These are phyloP conservation scores for Citrullus amarus DNA, from an alignment of 306 rosid genomes.

Conservation along the genomic window DNA sequence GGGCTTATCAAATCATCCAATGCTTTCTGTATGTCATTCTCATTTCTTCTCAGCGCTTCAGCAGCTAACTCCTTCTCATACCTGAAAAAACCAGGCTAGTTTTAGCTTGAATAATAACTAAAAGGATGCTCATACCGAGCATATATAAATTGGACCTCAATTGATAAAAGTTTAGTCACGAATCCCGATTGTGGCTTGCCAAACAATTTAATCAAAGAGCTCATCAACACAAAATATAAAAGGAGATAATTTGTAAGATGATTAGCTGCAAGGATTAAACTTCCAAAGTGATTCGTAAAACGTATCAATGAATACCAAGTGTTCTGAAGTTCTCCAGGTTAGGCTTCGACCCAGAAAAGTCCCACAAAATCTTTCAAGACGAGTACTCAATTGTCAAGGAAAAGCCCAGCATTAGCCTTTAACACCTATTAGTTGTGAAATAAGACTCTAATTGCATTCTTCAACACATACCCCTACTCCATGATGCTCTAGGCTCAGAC, in stretches of 20 bases:
- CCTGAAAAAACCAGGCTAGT: constrained; percentile 27
- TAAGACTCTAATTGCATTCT: too few relatives aligned
- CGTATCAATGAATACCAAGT: neutral
- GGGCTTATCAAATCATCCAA: constrained; percentile 82
- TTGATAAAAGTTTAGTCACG: neutral
- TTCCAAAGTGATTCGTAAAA: neutral
- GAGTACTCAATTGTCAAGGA: too few relatives aligned
- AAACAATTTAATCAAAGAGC: neutral
- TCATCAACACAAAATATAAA: neutral
- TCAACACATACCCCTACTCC: too few relatives aligned
- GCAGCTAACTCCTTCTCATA: constrained; percentile 76
- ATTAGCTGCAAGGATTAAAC: neutral
- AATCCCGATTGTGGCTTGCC: neutral
- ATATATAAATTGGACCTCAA: neutral
- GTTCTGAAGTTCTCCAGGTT: neutral
- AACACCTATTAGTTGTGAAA: too few relatives aligned
- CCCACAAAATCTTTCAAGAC: too few relatives aligned
- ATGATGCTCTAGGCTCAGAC: too few relatives aligned
- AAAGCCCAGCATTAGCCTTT: too few relatives aligned
- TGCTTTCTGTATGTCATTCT: constrained; percentile 64
- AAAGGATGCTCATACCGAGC: neutral
- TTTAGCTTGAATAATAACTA: constrained; percentile 1
- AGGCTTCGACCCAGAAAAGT: neutral
- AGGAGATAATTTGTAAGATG: neutral
- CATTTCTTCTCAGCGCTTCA: constrained; percentile 82